Evolutionary conservation across 768 basidiomycete species (phyloP), one percentile per base, ranked within the genome.

Genomic region (Xerocomellus amylosporus): DNA sequence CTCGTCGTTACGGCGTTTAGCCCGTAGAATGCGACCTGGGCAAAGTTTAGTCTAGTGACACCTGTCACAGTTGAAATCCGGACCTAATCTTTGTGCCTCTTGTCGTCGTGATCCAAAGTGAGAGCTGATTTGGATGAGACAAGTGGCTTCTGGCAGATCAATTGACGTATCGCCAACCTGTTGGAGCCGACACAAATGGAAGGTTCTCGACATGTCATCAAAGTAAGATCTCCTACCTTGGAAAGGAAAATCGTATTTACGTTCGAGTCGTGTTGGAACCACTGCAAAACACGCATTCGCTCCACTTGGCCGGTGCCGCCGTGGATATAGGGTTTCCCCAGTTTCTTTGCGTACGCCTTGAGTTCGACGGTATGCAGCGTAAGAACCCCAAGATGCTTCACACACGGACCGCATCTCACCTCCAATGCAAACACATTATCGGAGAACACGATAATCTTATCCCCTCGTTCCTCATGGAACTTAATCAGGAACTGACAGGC

Each of bases 161-260:
- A 99, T 99, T 46, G 94, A 97, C 42, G 96, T 98, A 72, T 98
- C 96, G 66, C 96, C 96, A 65, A 98, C 93, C 90, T 93, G 64
- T 55, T 60, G 53, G 56, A 43, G 38, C 20, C 22, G 47, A 54
- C 55, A 39, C 33, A 51, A 58, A 56, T 64, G 20, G 51, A 62
- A 61, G 50, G 49, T 36, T 46, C 46, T 49, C 40, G 28, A 22
- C 41, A 52, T 26, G 42, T 49, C 58, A 45, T 51, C 51, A 45
- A 34, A 51, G 45, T 53, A 51, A 53, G 34, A 48, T 58, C n/a
- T n/a, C 77, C 59, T 58, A 87, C 94, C 76, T 99, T 99, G 30
- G 97, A 98, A 55, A 99, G 77, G 75, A 99, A 99, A 63, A 99
- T 99, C 6, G 97, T 98, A 76, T 97, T 98, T 59, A 98, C 90